Evolutionary conservation across 345 rosid species (phyloP).

Genomic region (Salix purpurea): DNA sequence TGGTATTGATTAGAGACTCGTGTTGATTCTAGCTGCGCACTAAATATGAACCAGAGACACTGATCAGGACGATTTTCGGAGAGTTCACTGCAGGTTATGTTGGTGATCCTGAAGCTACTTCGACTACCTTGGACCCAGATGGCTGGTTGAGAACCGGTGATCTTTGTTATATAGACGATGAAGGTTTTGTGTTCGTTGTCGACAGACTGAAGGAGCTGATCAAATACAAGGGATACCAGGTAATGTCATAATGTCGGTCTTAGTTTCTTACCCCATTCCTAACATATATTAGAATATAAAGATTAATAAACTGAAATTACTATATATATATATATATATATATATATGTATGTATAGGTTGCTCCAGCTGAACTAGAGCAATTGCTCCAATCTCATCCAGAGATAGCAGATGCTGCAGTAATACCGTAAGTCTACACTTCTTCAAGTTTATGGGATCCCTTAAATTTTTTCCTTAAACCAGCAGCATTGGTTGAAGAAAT

Average conservation of each 20-base stretch:
- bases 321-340: too few relatives aligned
- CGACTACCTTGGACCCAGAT: slow-evolving; percentile 11
- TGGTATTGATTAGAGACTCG: too few relatives aligned
- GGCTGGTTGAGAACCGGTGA: slow-evolving; percentile 49
- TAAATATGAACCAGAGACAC: too few relatives aligned
- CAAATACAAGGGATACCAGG: slow-evolving; percentile 44
- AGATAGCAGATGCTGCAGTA: slow-evolving; percentile 51
- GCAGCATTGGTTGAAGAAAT: too few relatives aligned
- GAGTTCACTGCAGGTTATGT: slow-evolving; percentile 23
- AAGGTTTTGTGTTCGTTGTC: slow-evolving; percentile 34
- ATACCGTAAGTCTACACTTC: slow-evolving; percentile 30
- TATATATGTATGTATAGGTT: slow-evolving; percentile 21
- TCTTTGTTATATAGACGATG: slow-evolving; percentile 32
- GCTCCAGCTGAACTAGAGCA: slow-evolving; percentile 58
- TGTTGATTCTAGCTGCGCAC: too few relatives aligned
- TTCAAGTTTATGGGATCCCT: too few relatives aligned
- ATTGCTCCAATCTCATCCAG: slow-evolving; percentile 39
- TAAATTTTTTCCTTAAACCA: too few relatives aligned
- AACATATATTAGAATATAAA: neutral
- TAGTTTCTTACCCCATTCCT: neutral
- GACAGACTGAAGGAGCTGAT: slow-evolving; percentile 47
- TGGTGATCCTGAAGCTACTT: slow-evolving; percentile 25
- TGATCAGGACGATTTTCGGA: neutral
- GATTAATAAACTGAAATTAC: neutral
- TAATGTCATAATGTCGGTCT: neutral